phyloP scores from a whole-genome alignment of 768 basidiomycete genomes.

The Termitomyces bulborhizus region DNA sequence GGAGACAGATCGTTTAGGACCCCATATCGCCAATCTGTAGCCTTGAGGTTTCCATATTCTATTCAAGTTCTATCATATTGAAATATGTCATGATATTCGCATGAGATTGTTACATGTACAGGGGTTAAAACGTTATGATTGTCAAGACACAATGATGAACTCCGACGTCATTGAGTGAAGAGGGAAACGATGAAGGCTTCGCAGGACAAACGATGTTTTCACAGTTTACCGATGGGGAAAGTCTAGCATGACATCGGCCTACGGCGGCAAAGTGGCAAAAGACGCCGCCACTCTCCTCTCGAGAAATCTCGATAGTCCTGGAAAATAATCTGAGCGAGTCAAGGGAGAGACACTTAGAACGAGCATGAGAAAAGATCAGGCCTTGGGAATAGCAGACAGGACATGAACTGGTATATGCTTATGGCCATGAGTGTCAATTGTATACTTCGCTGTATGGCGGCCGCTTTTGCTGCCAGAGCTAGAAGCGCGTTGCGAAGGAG shows the following conservation, averaged over 20 bases:
- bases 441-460: not conserved
- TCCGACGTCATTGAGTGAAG: not conserved
- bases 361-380: not conserved
- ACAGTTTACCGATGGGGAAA: too few relatives aligned
- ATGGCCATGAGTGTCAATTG: not conserved
- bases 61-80: not conserved
- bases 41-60: not conserved
- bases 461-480: conserved; percentile 5
- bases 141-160: not conserved
- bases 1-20: not conserved
- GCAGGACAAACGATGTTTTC: too few relatives aligned
- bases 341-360: not conserved
- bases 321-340: conserved; percentile 1
- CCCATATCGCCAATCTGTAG: not conserved
- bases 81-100: not conserved
- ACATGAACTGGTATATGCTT: not conserved
- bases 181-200: not conserved
- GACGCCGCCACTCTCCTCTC: not conserved
- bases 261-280: not conserved
- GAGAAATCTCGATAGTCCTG: conserved; percentile 5
- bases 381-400: not conserved
- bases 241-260: not conserved
- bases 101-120: not conserved
- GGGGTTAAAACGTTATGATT: not conserved
- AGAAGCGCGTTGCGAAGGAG: conserved; percentile 8